A percentile compares a stretch with the other conserved stretches of the same genome.
Conservation (phyloP, 169 alveolate genomes). For the Plasmodium gaboni region DNA sequence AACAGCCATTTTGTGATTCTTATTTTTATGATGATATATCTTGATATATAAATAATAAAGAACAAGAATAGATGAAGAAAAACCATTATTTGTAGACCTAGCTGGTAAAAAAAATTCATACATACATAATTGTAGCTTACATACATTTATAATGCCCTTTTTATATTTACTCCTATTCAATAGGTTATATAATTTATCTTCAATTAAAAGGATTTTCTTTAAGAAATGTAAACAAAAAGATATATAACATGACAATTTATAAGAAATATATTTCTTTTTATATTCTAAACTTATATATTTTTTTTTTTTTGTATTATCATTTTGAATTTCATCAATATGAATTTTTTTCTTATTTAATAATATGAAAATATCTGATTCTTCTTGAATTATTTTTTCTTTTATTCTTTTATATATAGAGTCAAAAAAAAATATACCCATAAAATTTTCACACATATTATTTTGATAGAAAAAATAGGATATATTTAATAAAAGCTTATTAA, state of each 20-base stretch:
- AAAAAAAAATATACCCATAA: constrained; percentile 28
- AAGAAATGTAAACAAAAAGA: constrained; percentile 48
- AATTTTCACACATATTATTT: constrained; percentile 7
- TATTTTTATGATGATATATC: constrained; percentile 31
- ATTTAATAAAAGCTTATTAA: constrained; percentile 28
- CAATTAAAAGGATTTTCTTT: constrained; percentile 20
- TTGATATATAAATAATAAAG: constrained; percentile 22
- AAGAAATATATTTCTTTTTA: constrained; percentile 10
- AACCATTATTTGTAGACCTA: constrained; percentile 25
- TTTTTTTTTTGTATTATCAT: background rate
- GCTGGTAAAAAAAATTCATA: constrained; percentile 46
- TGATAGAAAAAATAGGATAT: constrained; percentile 34
- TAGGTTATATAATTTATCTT: background rate
- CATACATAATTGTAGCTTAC: constrained; percentile 22
- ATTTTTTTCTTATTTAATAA: constrained; percentile 4
- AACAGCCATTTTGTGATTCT: constrained; percentile 6
- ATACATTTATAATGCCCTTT: constrained; percentile 30
- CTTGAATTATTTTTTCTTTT: constrained; percentile 25
- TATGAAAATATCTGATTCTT: background rate
- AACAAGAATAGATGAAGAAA: constrained; percentile 25
- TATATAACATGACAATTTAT: constrained; percentile 11
- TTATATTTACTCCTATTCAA: constrained; percentile 7
- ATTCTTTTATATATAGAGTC: constrained; percentile 23
- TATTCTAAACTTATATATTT: background rate
- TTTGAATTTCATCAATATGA: background rate